Evolutionary conservation across 345 rosid genomes (phyloP).

Genomic region (Cardiospermum halicacabum): DNA sequence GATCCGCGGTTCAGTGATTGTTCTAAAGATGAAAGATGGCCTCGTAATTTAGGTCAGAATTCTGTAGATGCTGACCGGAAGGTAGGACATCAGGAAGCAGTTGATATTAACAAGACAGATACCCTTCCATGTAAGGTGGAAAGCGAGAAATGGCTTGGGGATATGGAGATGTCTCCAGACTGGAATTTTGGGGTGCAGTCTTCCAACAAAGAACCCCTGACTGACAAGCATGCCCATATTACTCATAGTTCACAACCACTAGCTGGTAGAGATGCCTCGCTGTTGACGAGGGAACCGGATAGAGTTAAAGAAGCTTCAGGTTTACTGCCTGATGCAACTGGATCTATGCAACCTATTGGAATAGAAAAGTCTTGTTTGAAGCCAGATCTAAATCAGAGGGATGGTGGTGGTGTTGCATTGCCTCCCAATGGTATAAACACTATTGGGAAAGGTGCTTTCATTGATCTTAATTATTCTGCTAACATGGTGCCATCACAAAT

Average conservation of each 20-base stretch:
- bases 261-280: conserved; percentile 20
- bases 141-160: conserved; percentile 50
- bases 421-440: conserved; percentile 17
- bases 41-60: conserved; percentile 23
- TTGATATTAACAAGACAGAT: conserved; percentile 24
- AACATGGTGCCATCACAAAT: conserved; percentile 17
- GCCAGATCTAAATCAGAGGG: conserved; percentile 22
- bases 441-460: conserved; percentile 13
- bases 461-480: conserved; percentile 26
- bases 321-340: conserved; percentile 22
- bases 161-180: conserved; percentile 80
- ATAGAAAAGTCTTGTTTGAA: conserved; percentile 26
- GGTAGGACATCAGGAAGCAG: conserved; percentile 16
- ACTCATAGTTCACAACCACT: conserved; percentile 29
- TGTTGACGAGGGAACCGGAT: conserved; percentile 23
- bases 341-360: conserved; percentile 22
- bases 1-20: conserved; percentile 28
- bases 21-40: conserved; percentile 36
- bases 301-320: conserved; percentile 20
- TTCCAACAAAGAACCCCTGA: conserved; percentile 29
- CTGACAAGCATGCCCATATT: conserved; percentile 29
- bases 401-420: conserved; percentile 16
- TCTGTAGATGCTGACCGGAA: conserved; percentile 18
- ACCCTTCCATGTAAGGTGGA: conserved; percentile 24
- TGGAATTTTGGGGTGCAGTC: conserved; percentile 55